Base-by-base conservation (phyloP, 257 asterid genomes). In the Ligustrum vulgare region DNA sequence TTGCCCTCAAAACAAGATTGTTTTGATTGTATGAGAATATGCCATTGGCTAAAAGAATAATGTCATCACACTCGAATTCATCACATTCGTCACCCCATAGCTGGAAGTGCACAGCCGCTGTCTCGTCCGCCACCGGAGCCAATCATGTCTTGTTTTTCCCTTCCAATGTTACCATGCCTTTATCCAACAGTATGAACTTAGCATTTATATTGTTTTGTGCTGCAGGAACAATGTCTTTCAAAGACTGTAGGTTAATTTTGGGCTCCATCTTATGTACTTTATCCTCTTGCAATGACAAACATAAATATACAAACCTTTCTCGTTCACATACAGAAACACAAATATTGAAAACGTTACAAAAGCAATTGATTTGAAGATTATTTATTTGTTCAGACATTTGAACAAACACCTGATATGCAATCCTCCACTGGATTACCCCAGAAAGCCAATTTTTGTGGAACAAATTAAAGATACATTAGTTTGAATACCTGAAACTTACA, bases 51-150 rank as follows among this genome's bases (percentile, higher is more conserved):
- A 92, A 58, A 32, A 69, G 31, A 13, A 92, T 18, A 23, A 94
- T 89, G 72, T 92, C 92, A 4, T 95, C 95, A 0, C 88, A 77
- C 75, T 86, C 83, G 39, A 92, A 87, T 0, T 86, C 87, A 3
- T 88, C 89, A 71, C 97, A 90, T 80, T 94, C 93, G 28, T 84
- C 94, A 2, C 91, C 94, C 92, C 94, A 89, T 28, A 89, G 73
- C 82, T 91, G 91, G 71, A 93, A 87, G 85, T 93, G 97, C 49
- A 91, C 94, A 0, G 97, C 90, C 23, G 97, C 98, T 0, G 93
- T 91, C 82, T 93, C 96, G 68, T 90, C 96, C 1, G 96, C 97
- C 70, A 81, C 97, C 75, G 90, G 83, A 2, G 92, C 88, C 69
- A 89, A 80, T 70, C 93, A 81, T 22, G 84, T 78, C 82, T 75